Evolutionary conservation across 1,139 yeast genomes (phyloP).

Genomic region (Meyerozyma elateridarum): DNA sequence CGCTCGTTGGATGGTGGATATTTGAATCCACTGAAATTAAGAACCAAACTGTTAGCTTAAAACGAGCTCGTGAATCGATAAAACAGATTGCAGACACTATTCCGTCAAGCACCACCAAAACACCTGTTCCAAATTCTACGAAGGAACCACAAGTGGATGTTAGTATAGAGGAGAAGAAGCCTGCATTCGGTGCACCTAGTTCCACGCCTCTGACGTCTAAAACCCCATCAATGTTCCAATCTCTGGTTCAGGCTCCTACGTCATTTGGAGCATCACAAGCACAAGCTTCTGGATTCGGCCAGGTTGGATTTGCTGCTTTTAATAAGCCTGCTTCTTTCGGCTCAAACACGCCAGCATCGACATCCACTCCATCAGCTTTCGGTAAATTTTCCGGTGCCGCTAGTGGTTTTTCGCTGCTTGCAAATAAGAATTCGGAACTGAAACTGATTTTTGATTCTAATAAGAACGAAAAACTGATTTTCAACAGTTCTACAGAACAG

Average conservation of each 20-base stretch:
- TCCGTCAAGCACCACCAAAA: no score
- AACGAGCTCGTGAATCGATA: slow-evolving; percentile 11
- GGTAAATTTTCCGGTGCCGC: not conserved
- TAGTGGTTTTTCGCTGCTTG: not conserved
- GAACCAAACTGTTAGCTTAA: slow-evolving; percentile 19
- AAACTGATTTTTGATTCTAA: no score
- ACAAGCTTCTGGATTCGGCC: slow-evolving; percentile 1
- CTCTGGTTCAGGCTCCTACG: no score
- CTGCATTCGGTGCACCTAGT: no score
- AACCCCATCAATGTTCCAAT: no score
- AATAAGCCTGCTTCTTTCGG: not conserved
- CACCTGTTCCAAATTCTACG: no score
- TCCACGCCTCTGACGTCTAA: no score
- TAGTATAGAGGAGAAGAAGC: no score
- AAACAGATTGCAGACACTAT: not conserved
- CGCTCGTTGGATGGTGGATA: slow-evolving; percentile 59
- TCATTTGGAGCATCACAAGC: slow-evolving; percentile 2
- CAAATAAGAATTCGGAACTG: no score
- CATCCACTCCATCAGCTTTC: not conserved
- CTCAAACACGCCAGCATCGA: not conserved
- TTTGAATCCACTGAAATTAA: slow-evolving; percentile 48
- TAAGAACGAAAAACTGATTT: not conserved
- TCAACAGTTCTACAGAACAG: not conserved
- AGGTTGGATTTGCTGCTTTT: not conserved
- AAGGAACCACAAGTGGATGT: no score